These are phyloP conservation scores for Sanghuangporus weigelae DNA, from an alignment of 1,284 basidiomycete genomes.

Conservation along the genomic window DNA sequence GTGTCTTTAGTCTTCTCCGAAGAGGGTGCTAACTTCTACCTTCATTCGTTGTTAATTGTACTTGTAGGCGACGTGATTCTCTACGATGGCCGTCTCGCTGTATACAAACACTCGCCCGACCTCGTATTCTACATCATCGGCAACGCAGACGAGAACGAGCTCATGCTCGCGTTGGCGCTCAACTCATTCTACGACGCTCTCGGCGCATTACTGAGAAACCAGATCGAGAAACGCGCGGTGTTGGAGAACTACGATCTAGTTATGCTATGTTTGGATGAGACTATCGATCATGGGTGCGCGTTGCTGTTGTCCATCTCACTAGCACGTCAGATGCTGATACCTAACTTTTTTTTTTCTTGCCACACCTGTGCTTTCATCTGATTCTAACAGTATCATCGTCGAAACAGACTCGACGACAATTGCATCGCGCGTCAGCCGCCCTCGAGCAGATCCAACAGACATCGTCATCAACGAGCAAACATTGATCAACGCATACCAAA, in stretches of 20 bases:
- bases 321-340: not conserved
- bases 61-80: constrained; percentile 87
- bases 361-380: not conserved
- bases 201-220: constrained; percentile 80
- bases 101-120: constrained; percentile 93
- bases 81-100: constrained; percentile 85
- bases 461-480: constrained; percentile 99
- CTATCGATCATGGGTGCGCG: constrained; percentile 95
- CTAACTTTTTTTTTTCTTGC: not conserved
- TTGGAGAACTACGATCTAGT: constrained; percentile 95
- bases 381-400: constrained; percentile 76
- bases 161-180: constrained; percentile 89
- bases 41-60: not conserved
- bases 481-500: constrained; percentile 87
- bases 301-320: constrained; percentile 6
- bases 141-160: constrained; percentile 87
- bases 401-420: constrained; percentile 96
- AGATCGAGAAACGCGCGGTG: constrained; percentile 93
- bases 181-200: constrained; percentile 85
- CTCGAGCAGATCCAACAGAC: constrained; percentile 89
- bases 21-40: not conserved
- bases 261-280: constrained; percentile 92
- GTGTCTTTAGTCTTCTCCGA: too few species aligned
- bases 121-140: constrained; percentile 95
- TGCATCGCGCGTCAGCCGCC: constrained; percentile 89